phyloP scores from a whole-genome alignment of 306 rosid species.

The Ormosia semicastrata region DNA sequence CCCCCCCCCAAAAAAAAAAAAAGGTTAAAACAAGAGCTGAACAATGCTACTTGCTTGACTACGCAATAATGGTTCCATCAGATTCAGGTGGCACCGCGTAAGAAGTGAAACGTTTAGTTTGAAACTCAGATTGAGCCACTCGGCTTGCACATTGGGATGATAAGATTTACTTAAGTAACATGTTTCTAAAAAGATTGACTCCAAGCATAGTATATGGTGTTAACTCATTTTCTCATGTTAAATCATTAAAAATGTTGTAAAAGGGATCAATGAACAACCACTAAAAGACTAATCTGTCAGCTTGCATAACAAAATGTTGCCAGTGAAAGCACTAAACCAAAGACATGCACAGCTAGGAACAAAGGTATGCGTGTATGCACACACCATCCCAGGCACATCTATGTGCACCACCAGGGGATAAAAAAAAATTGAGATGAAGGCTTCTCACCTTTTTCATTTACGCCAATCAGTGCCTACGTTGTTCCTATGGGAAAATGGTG shows the following conservation, averaged over 20 bases:
- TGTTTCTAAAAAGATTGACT: neutral
- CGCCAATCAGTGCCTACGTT: conserved; percentile 31
- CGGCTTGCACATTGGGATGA: neutral
- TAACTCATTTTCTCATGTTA: conserved; percentile 24
- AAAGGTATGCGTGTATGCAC: conserved; percentile 30
- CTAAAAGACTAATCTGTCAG: conserved; percentile 16
- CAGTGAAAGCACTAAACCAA: conserved; percentile 4
- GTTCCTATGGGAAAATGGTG: conserved; percentile 35
- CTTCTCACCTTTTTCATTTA: conserved; percentile 23
- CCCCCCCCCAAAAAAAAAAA: no score
- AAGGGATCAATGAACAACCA: conserved; percentile 2
- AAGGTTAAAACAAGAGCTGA: no score
- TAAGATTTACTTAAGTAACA: neutral
- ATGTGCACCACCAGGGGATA: neutral
- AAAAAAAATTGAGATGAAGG: neutral
- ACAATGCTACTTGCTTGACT: neutral
- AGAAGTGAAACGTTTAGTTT: neutral
- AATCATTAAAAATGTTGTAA: conserved; percentile 4
- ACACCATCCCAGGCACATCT: neutral
- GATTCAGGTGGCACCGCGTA: neutral
- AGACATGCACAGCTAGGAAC: conserved; percentile 19
- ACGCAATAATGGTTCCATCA: neutral
- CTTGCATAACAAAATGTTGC: conserved; percentile 22
- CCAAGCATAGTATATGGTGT: neutral
- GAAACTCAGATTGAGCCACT: neutral